Base-by-base conservation (phyloP, 768 basidiomycete genomes). In the Tricholomella constricta region DNA sequence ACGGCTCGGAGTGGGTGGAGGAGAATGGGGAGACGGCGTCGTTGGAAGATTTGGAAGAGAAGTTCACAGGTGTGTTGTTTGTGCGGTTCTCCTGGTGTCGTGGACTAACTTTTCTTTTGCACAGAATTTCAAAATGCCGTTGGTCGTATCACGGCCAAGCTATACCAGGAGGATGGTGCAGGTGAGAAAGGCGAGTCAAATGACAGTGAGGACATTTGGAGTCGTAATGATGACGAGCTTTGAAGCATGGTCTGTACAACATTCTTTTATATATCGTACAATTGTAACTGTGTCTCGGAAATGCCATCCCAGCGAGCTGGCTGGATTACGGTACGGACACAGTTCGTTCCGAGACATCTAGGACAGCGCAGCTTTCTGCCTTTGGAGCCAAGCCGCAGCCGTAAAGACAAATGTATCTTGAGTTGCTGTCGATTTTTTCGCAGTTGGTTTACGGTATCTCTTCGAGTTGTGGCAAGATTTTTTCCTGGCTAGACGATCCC, bases 21-120 rank as follows among this genome's bases (percentile, higher is more conserved):
- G 78, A 84, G 56, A 74, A 86, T 62, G 80, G 82, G 10, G 70
- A 78, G 41, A 70, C 69, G 12, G 92, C 91, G 3, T 74, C 75
- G 23, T 78, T 85, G 32, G 89, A 89, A 55, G 89, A 90, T 46
- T 70, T 91, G 41, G 90, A 93, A 68, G 90, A 92, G 72, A 88
- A 89, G 72, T 70, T 89, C 56, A 68, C 72, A 11, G 51, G 44
- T 48, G 11, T 56, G 20, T 1, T 25, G 38, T n/a, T 22, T 29
- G n/a, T 36, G 8, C 20, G 17, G 8, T 43, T 46, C n/a, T n/a
- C n/a, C n/a, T n/a, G n/a, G 31, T 7, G 41, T 8, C 20, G 5
- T 34, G 14, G 22, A 37, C 32, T 40, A 37, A 45, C 38, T 64
- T 60, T 20, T 46, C 55, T 50, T 55, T 52, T 32, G 3, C 2